These are phyloP conservation scores for Corymbia citriodora DNA, from an alignment of 441 rosid genomes.

Conservation along the genomic window DNA sequence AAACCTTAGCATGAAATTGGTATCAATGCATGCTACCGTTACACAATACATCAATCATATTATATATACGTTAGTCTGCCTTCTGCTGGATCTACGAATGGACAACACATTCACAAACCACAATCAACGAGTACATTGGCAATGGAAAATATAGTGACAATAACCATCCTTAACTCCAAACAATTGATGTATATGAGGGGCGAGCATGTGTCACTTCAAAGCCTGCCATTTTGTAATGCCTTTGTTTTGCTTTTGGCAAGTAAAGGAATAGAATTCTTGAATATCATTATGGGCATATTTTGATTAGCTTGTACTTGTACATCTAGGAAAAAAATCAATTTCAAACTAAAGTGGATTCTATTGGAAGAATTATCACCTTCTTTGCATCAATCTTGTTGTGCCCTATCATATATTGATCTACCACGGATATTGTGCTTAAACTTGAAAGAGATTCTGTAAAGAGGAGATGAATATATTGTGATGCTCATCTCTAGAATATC, in stretches of 20 bases:
- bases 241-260: neutral
- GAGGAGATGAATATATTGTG: neutral
- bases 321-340: neutral
- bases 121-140: neutral
- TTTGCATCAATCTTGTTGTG: slow-evolving; percentile 82
- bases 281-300: neutral
- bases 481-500: neutral
- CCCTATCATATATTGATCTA: slow-evolving; percentile 89
- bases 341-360: neutral
- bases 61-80: slow-evolving; percentile 64
- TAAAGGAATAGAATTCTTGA: neutral
- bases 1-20: neutral
- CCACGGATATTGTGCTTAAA: slow-evolving; percentile 97
- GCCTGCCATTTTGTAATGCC: neutral
- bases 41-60: slow-evolving; percentile 78
- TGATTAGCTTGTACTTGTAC: neutral
- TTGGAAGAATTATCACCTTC: slow-evolving; percentile 35
- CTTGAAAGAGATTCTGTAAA: slow-evolving; percentile 77
- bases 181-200: neutral
- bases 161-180: neutral
- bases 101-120: neutral
- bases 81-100: slow-evolving; percentile 35
- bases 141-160: neutral
- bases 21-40: slow-evolving; percentile 81
- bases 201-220: neutral